Evolutionary conservation across 2,329 filamentous ascomycete species (phyloP).

Genomic region (Chalara sp.): DNA sequence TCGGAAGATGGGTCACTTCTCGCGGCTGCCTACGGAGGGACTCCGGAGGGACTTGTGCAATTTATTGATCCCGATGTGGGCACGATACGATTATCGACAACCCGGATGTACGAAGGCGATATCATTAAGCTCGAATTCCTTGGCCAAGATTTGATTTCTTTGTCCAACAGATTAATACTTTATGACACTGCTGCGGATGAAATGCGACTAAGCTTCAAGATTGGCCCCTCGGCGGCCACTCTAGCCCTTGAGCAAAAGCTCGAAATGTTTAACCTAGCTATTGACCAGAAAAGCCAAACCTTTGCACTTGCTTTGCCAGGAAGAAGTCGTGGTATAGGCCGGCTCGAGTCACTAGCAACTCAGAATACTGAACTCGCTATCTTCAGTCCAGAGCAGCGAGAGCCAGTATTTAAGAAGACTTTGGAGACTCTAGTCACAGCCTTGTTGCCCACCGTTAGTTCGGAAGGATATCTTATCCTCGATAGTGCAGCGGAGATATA

Average conservation of each 20-base stretch:
- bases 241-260: slow-evolving; percentile 28
- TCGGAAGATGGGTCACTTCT: slow-evolving; percentile 80
- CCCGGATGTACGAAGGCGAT: slow-evolving; percentile 58
- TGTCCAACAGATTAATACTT: slow-evolving; percentile 68
- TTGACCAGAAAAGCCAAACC: slow-evolving; percentile 57
- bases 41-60: slow-evolving; percentile 57
- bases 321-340: slow-evolving; percentile 4
- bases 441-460: slow-evolving; percentile 55
- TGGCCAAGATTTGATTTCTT: slow-evolving; percentile 65
- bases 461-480: slow-evolving; percentile 67
- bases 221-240: slow-evolving; percentile 38
- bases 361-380: slow-evolving; percentile 46
- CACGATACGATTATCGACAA: slow-evolving; percentile 57
- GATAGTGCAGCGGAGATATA: slow-evolving; percentile 72
- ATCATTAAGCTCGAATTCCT: slow-evolving; percentile 66
- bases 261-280: slow-evolving; percentile 60
- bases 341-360: slow-evolving; percentile 22
- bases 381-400: slow-evolving; percentile 54
- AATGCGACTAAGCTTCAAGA: slow-evolving; percentile 57
- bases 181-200: slow-evolving; percentile 81
- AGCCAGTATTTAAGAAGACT: slow-evolving; percentile 51
- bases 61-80: slow-evolving; percentile 70
- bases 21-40: slow-evolving; percentile 56
- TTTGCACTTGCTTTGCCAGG: slow-evolving; percentile 54
- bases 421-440: slow-evolving; percentile 56